Evolutionary conservation across 495 filamentous ascomycete genomes (phyloP), one percentile per base, ranked within the genome.

Genomic region (Penicillium cosmopolitanum): DNA sequence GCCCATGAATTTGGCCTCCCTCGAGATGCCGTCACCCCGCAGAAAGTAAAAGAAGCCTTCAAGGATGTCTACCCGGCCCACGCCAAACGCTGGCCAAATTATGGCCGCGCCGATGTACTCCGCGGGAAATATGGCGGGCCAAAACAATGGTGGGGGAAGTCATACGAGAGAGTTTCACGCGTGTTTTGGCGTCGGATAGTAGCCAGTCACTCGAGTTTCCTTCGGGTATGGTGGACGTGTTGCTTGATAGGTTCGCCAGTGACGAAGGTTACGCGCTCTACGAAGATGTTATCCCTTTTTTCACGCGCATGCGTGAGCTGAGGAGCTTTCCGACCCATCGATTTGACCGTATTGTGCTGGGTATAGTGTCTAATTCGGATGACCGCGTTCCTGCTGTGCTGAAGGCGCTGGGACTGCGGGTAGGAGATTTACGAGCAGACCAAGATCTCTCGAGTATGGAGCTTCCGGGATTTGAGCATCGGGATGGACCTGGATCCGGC

Each of bases 311-410:
- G 53, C 62, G 67, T 16, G 63, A 35, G 56, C 48, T 60, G 25
- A 68, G 54, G 31, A 18, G 28, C 16, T 36, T 43, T 1, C 23
- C 36, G 23, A 58, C 33, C 0, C 19, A 25, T 19, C 31, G 48
- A 31, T 72, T 70, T 60, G 66, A 74, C 33, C 57, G 66, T 18
- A 63, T 87, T 2, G 62, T 87, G 9, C 64, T 90, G 0, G 91
- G 91, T 5, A 77, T 93, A 15, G 75, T 93, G 50, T 89, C 88
- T 19, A 95, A 94, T 68, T 92, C 90, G 1, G 90, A 95, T 66
- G 85, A 89, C 64, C 81, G 91, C 0, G 83, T 92, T 1, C 78
- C 82, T 8, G 66, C 67, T 12, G 80, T 93, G 10, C 66, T 94
- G 11, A 71, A 78, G 16, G 84, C 83, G 8, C 66, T 93, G 15